phyloP scores from a whole-genome alignment of 331 rosid species.

The Stylosanthes scabra region DNA sequence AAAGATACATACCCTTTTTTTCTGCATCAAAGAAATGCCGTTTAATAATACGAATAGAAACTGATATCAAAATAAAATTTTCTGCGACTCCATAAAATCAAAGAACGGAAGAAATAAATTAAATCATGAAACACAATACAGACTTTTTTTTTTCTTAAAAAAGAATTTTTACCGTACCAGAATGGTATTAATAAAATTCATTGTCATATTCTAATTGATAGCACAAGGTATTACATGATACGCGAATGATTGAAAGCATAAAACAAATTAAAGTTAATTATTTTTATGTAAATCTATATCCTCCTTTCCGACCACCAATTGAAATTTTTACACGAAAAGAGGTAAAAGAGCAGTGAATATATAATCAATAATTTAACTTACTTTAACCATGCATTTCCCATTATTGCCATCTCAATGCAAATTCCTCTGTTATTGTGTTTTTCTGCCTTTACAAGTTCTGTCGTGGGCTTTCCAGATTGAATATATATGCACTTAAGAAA shows the following conservation, averaged over 20 bases:
- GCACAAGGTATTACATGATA: neutral
- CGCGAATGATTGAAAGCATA: slow-evolving; percentile 7
- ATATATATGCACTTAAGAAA: slow-evolving; percentile 13
- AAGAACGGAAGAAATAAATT: neutral
- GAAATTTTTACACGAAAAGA: neutral
- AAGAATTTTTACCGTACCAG: no score
- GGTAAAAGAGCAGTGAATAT: neutral
- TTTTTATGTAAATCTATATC: no score
- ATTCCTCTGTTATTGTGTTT: neutral
- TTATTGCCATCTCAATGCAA: slow-evolving; percentile 1
- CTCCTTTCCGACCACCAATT: neutral
- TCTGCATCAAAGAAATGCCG: neutral
- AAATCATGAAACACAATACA: neutral
- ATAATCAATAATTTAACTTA: neutral
- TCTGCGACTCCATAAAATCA: neutral
- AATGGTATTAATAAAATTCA: neutral
- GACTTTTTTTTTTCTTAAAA: neutral
- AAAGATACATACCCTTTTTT: slow-evolving; percentile 10
- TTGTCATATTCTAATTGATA: neutral
- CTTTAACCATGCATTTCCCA: slow-evolving; percentile 15
- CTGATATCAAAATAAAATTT: neutral
- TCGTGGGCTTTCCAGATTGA: slow-evolving; percentile 4
- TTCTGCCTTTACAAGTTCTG: neutral
- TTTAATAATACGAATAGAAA: no score
- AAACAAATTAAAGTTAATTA: neutral